Base-by-base conservation (phyloP, 345 rosid genomes). In the Syzygium jambos region DNA sequence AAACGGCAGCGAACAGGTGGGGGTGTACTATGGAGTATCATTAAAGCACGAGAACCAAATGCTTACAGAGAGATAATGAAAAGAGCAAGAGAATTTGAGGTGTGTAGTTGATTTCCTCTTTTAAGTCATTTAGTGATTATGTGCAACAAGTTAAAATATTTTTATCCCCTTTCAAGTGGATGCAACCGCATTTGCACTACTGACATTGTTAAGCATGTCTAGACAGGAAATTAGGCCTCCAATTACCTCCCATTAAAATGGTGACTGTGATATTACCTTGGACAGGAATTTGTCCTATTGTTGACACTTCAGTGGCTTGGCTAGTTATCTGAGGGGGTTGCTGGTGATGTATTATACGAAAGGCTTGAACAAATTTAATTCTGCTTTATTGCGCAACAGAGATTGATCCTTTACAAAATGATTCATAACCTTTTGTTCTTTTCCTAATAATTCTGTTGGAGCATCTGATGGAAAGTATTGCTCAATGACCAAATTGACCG, bases 31-130 rank as follows among this genome's bases (percentile, higher is more conserved):
- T 96, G 99, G 99, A 95, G 91, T 88, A 93, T 95, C 88, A 93
- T 98, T 88, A 96, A 95, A 96, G 90, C 94, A 11, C 94, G 95
- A 90, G 96, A 95, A 89, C 98, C 99, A 25, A 88, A 90, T 85
- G 90, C 96, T 15, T 92, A 95, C 86, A 90, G 88, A 88, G 98
- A 98, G 91, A 98, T 98, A 85, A 95, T 95, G 96, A 95, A 95
- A 90, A 95, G 94, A 87, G 88, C 96, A 38, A 96, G 90, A 91
- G 99, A 96, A 84, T 96, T 98, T 91, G 99, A 98, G 99, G 98
- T 96, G 54, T 55, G 89, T 19, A 5, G 14, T 73, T 73, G 49
- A 73, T 89, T 17, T 73, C 52, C 63, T 61, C 52, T 68, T 61
- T 56, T 57, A 68, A 30, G 43, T 86, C 84, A 52, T 21, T 85